Conservation (phyloP, 2,329 filamentous ascomycete genomes). For the Ophiostoma populinum region DNA sequence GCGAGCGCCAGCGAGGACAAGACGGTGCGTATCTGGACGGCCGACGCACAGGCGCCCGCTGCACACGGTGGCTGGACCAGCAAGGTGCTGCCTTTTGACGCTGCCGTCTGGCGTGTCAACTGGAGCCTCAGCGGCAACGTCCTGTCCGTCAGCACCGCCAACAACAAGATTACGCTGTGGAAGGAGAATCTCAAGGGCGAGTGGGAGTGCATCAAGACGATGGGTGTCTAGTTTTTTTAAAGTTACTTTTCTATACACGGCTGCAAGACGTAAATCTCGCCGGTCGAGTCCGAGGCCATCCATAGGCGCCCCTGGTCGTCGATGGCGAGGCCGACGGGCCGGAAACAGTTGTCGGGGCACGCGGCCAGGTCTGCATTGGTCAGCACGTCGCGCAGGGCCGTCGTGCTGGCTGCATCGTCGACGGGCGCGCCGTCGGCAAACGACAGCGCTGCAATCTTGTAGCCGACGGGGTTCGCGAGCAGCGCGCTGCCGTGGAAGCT, state of each 20-base stretch:
- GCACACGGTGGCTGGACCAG: conserved; percentile 53
- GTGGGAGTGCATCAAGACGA: conserved; percentile 94
- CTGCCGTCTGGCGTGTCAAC: conserved; percentile 86
- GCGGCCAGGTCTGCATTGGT: conserved; percentile 32
- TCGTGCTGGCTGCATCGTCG: too few relatives aligned
- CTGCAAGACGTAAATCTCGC: conserved; percentile 44
- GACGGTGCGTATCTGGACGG: conserved; percentile 94
- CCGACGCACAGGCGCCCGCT: conserved; percentile 24
- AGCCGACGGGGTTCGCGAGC: conserved; percentile 26
- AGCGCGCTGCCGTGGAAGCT: conserved; percentile 56
- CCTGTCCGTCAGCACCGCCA: conserved; percentile 76
- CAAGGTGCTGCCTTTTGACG: conserved; percentile 75
- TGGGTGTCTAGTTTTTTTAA: conserved; percentile 38
- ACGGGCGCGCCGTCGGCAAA: too few relatives aligned
- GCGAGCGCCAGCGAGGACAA: conserved; percentile 91
- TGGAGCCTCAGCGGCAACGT: conserved; percentile 97
- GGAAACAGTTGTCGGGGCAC: conserved; percentile 42
- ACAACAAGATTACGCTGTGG: conserved; percentile 96
- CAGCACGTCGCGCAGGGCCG: too few relatives aligned
- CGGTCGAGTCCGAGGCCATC: conserved; percentile 44
- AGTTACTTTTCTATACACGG: too few relatives aligned
- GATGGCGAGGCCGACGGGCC: conserved; percentile 41
- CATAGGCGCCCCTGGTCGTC: conserved; percentile 37
- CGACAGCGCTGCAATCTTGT: conserved; percentile 24
- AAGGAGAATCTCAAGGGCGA: conserved; percentile 95